Evolutionary conservation across 495 filamentous ascomycete species (phyloP), one percentile per base, ranked within the genome.

Genomic region (Penicillium lagena): DNA sequence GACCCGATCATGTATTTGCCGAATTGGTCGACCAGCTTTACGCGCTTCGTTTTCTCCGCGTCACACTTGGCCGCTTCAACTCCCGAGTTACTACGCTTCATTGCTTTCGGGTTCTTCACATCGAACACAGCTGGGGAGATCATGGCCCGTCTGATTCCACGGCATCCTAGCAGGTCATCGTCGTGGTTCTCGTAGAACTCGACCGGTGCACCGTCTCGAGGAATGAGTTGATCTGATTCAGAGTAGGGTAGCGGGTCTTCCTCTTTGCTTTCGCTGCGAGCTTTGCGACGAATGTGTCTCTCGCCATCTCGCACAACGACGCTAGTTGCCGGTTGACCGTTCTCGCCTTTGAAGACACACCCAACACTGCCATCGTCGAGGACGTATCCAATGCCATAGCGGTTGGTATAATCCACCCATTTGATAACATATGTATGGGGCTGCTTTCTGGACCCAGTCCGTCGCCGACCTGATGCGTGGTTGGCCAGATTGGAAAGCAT

Each of bases 341-440:
- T 78, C 12, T 76, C 74, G 7, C 79, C 83, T 36, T 83, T 86
- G 43, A 90, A 84, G 12, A 91, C 82, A 51, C 86, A 89, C 5
- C 87, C 89, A 32, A 90, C 82, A 40, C 83, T 89, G 9, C 89
- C 87, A 56, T 93, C 86, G 39, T 85, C 87, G 29, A 95, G 64
- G 33, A 90, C 86, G 50, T 94, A 95, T 5, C 88, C 89, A 33
- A 91, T 75, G 1, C 89, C 89, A 54, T 89, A 90, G 51, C 88
- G 87, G 62, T 93, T 93, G 22, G 88, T 89, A 52, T 93, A 95
- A 54, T 95, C 89, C n/a, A 95, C 89, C 89, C 89, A 95, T 58
- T 91, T 93, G 15, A 89, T 83, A 15, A 95, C 86, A 54, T 73
- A 73, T 13, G 68, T 49, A 38, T 73, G 70, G 1, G 70, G 68